Evolutionary conservation across 108 stramenopile genomes (phyloP), one percentile per base, ranked within the genome.

Genomic region (Asterionellopsis glacialis): DNA sequence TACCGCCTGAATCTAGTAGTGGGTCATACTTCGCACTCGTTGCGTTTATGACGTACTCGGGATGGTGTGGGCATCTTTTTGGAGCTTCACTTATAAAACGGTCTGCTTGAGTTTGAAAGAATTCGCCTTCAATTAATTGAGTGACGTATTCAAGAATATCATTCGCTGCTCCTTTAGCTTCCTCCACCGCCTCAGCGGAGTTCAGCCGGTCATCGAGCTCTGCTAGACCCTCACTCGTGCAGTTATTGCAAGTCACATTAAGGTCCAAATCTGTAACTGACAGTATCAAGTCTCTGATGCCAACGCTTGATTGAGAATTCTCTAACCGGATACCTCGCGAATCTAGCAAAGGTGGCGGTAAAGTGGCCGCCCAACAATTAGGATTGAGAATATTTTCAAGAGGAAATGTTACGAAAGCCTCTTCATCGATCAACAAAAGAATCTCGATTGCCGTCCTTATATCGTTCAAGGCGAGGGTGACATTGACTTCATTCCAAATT

Each of bases 291-390:
- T 76, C 52, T 57, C 56, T 52, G 13, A 90, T 15, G 6, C 55
- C 66, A 41, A 79, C 61, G 43, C 73, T 80, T 9, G 64, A 49
- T 25, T 73, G 66, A 27, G 26, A 43, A 9, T 58, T 49, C n/a
- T 65, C 72, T 11, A 58, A 15, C 42, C 77, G 59, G 23, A 84
- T 55, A 13, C 90, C 90, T 27, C 61, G 62, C n/a, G 55, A 25
- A 44, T 86, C 71, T 7, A 87, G 69, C 1, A 58, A 38, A 13
- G 85, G 85, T 6, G 77, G 68, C 3, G 81, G 77, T 12, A 88
- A 63, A 9, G 80, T 88, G 44, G 90, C 74, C 22, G 86, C 57
- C 86, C 86, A 91, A 55, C 90, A 91, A 51, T 91, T 59, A 7
- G 77, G 14, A 63, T 91, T 76, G 43, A 79, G 51, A 6, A 82